phyloP scores from a whole-genome alignment of 192 early-diverging fungal species.

The Backusella sp. region DNA sequence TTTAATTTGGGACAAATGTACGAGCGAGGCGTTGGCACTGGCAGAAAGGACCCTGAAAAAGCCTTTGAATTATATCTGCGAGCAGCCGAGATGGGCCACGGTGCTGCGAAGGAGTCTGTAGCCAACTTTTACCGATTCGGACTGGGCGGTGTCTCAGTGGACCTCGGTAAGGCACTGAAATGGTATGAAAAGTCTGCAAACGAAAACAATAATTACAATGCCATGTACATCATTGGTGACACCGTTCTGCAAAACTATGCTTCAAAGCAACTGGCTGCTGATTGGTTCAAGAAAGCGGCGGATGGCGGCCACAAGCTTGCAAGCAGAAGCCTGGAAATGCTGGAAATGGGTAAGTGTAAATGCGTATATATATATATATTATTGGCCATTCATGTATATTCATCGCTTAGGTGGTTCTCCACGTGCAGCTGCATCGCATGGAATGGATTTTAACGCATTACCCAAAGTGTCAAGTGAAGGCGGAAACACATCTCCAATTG shows the following conservation, averaged over 20 bases:
- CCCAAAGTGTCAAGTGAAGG: too few relatives aligned
- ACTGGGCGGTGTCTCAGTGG: background rate
- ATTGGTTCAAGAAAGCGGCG: background rate
- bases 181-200: background rate
- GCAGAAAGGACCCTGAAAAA: background rate
- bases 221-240: background rate
- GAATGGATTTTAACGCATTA: too few relatives aligned
- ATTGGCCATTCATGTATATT: too few relatives aligned
- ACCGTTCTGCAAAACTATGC: background rate
- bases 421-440: too few relatives aligned
- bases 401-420: too few relatives aligned
- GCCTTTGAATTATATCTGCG: background rate
- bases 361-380: too few relatives aligned
- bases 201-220: background rate
- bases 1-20: background rate
- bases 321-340: background rate
- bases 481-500: too few relatives aligned
- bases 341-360: background rate
- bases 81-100: background rate
- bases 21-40: background rate
- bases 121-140: background rate
- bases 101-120: background rate
- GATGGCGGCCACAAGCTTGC: background rate
- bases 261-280: background rate
- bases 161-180: background rate